Conservation (phyloP, 202 grass and related monocot genomes). For the Elaeis oleifera region DNA sequence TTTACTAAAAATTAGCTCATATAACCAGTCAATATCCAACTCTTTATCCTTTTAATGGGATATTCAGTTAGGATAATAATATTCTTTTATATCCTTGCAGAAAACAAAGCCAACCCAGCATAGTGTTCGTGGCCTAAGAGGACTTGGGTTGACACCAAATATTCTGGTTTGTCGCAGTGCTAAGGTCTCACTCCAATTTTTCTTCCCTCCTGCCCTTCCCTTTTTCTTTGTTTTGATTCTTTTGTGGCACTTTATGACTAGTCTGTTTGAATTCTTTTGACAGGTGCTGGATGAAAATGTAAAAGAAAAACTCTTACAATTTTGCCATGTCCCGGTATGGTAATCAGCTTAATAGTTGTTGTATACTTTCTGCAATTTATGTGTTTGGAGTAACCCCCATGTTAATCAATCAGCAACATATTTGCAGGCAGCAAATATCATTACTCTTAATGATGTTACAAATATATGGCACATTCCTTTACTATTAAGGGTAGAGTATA, state of each 20-base stretch:
- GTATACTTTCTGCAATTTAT: background rate
- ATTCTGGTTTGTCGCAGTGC: conserved; percentile 40
- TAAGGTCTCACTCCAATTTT: conserved; percentile 15
- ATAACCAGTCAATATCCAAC: too few relatives aligned
- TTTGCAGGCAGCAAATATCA: conserved; percentile 31
- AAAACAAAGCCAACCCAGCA: conserved; percentile 54
- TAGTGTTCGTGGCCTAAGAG: conserved; percentile 41
- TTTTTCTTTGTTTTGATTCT: background rate
- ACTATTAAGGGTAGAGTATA: conserved; percentile 25
- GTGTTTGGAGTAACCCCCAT: background rate
- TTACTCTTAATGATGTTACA: conserved; percentile 40
- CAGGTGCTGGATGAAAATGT: conserved; percentile 34
- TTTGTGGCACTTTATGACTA: background rate
- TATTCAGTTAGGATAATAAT: too few relatives aligned
- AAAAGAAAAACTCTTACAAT: conserved; percentile 33
- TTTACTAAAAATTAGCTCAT: too few relatives aligned
- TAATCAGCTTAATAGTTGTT: conserved; percentile 3
- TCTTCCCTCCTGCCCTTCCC: background rate
- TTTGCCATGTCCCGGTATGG: conserved; percentile 43
- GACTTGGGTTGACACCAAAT: conserved; percentile 35
- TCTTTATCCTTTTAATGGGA: too few relatives aligned
- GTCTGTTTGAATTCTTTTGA: background rate
- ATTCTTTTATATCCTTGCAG: conserved; percentile 1
- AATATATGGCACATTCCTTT: conserved; percentile 46
- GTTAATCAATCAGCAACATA: background rate